These are phyloP conservation scores for Talaromyces sp. DNA, from an alignment of 2,329 filamentous ascomycete species.

Conservation along the genomic window DNA sequence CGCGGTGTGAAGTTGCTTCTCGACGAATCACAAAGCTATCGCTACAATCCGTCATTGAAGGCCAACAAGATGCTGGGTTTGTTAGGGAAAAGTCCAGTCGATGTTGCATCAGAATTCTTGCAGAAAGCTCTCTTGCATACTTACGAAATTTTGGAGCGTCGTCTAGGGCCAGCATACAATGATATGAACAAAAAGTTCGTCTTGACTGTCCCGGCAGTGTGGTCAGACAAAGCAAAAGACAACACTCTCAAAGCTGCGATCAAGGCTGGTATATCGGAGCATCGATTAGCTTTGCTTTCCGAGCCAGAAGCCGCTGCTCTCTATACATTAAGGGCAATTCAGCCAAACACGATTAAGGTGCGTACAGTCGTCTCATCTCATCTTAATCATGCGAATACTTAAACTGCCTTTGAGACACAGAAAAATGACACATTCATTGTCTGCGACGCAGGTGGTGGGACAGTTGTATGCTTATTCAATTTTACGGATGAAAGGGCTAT, in stretches of 20 bases:
- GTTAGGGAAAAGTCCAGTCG: background rate
- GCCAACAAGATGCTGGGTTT: background rate
- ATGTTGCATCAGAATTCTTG: background rate
- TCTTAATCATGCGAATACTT: background rate
- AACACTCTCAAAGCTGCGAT: conserved; percentile 24
- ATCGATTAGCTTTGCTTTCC: conserved; percentile 21
- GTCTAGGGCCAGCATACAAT: conserved; percentile 13
- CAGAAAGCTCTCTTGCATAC: background rate
- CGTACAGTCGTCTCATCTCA: background rate
- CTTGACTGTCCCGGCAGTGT: conserved; percentile 33
- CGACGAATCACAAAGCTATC: background rate
- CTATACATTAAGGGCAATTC: conserved; percentile 28
- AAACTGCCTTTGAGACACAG: conserved; percentile 15
- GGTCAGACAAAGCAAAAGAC: conserved; percentile 35
- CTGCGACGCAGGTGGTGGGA: conserved; percentile 40
- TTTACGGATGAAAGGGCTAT: too few relatives aligned
- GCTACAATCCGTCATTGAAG: background rate
- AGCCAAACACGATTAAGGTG: conserved; percentile 27
- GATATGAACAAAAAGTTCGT: conserved; percentile 25
- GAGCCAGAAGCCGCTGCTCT: conserved; percentile 35
- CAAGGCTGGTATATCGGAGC: conserved; percentile 18
- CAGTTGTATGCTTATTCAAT: conserved; percentile 27
- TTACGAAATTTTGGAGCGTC: conserved; percentile 3
- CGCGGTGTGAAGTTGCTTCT: conserved; percentile 25
- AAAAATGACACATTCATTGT: conserved; percentile 32